Evolutionary conservation across 257 asterid species (phyloP).

Genomic region (Solanum dulcamara): DNA sequence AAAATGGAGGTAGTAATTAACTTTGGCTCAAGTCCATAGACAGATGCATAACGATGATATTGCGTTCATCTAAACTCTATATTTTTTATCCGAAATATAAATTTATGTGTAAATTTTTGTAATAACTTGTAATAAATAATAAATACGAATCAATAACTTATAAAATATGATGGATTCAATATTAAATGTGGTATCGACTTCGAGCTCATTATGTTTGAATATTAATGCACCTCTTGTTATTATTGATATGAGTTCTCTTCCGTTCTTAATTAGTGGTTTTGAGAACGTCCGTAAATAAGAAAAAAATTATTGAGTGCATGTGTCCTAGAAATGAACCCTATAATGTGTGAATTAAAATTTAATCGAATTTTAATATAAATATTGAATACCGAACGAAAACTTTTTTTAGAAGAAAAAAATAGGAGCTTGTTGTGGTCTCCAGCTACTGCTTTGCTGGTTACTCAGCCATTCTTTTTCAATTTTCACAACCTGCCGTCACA

Average conservation of each 20-base stretch:
- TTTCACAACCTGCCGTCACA: not conserved
- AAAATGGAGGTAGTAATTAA: no score
- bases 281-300: not conserved
- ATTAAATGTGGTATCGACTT: no score
- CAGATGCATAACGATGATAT: no score
- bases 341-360: fast-evolving
- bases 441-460: not conserved
- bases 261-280: no score
- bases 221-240: not conserved
- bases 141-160: no score
- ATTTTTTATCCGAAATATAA: no score
- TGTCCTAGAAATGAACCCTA: not conserved
- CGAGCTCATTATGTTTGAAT: not conserved
- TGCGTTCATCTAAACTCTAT: no score
- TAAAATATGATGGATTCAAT: no score
- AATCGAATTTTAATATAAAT: fast-evolving
- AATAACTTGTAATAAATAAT: no score
- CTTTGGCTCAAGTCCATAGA: no score
- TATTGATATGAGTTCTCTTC: not conserved
- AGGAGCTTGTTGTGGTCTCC: not conserved
- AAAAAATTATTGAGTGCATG: not conserved
- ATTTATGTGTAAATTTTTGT: no score
- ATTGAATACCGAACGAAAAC: not conserved
- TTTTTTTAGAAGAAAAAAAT: not conserved
- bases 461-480: not conserved